Evolutionary conservation across 306 rosid genomes (phyloP), one percentile per base, ranked within the genome.

Genomic region (Casuarina glauca): DNA sequence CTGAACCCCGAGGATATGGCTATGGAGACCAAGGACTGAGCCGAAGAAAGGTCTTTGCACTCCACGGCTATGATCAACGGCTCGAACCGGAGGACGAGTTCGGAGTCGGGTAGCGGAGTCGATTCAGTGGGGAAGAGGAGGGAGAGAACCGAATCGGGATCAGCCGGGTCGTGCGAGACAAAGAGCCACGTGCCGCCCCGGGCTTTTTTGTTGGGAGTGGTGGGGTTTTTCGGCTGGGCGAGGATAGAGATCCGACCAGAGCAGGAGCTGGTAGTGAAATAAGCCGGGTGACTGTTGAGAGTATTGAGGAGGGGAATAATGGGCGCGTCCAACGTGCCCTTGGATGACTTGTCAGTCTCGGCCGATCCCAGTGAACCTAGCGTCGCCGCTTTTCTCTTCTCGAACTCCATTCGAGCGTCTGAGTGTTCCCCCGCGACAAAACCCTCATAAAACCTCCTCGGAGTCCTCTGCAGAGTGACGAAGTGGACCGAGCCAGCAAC

Each of bases 201-300:
- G 13, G 98, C 97, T 78, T 91, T 95, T 87, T 95, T 94, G 84
- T 91, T 90, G 51, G 82, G 76, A 4, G 75, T 79, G 10, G 73
- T 0, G 1, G 60, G 16, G 68, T 39, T 38, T n/a, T 78, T 20
- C 2, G 97, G 97, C 69, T 92, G 97, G 39, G 97, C 85, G 55
- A 92, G 97, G 80, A 95, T 88, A 1, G 98, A 91, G 79, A 95
- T 88, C 11, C 98, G 88, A 66, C 98, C 97, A 2, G 98, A 91
- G 85, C 97, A 95, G 42, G 98, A 95, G 60, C 98, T 92, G 81
- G 98, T 92, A 64, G 98, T 95, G 91, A 91, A 95, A 82, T 77
- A 95, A 19, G 38, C 78, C 13, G 93, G 97, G 82, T 88, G 89
- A 45, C 68, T 26, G 75, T 95, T 92, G 76, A 95, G 80, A 66